Base-by-base conservation (phyloP, 352 stramenopile species). In the Blastocystis hominis region DNA sequence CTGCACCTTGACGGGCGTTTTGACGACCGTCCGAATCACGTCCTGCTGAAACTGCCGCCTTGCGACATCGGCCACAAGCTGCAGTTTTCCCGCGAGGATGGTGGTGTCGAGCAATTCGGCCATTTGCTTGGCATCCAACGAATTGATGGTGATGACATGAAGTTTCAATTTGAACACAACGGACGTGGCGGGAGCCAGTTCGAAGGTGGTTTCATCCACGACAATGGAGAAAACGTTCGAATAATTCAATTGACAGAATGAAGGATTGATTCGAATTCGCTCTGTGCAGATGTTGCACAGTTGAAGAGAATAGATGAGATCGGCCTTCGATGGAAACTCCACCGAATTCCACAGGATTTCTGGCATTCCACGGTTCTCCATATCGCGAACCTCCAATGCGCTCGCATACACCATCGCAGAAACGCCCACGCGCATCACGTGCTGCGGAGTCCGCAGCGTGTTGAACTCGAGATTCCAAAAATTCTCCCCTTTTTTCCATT, bases 31-130 rank as follows among this genome's bases (percentile, higher is more conserved):
- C 0, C 72, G 72, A 46, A 77, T 30, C 20, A 46, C 50, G 24
- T 54, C 7, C 13, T 47, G 36, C 3, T 84, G 50, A 38, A 34
- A 44, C 20, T 72, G 9, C 44, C 62, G 24, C 44, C 47, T 46
- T 47, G 40, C n/a, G 46, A 84, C 42, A 34, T 84, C 72, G 20
- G 68, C 72, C 5, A 84, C 30, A n/a, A 84, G 30, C 42, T 84
- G 72, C 24, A 84, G 44, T 4, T 63, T 36, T 46, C 72, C 72
- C 17, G 62, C 24, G 3, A 68, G 13, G 1, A 30, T 36, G 36
- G 50, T 40, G 50, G 17, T 66, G 0, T 53, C 15, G 50, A 84
- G 66, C n/a, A 42, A n/a, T n/a, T 59, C 50, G 0, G 34, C n/a
- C 44, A 68, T 68, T 15, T 84, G 72, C 9, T 64, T 20, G 20